phyloP scores from a whole-genome alignment of 805 yeast genomes.

The Candida chilensis region DNA sequence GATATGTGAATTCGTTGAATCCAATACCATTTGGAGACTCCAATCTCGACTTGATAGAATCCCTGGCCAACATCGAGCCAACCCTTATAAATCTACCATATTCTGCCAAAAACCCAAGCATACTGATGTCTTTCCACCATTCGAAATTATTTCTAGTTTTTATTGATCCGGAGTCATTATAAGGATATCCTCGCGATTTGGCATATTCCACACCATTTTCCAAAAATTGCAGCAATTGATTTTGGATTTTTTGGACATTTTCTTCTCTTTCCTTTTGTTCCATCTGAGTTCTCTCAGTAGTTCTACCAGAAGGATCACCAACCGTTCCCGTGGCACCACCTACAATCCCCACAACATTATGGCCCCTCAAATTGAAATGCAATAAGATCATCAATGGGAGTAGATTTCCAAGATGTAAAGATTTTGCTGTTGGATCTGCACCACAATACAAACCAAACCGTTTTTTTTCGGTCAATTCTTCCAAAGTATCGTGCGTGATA shows the following conservation, averaged over 20 bases:
- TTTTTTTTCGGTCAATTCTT: slow-evolving; percentile 10
- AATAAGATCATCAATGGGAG: slow-evolving; percentile 79
- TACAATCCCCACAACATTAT: slow-evolving; percentile 71
- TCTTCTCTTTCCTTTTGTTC: slow-evolving; percentile 36
- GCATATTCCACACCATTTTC: slow-evolving; percentile 57
- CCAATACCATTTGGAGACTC: slow-evolving; percentile 71
- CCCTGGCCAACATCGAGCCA: slow-evolving; percentile 81
- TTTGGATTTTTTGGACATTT: slow-evolving; percentile 51
- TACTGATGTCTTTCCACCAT: slow-evolving; percentile 80
- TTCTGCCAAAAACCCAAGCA: slow-evolving; percentile 69
- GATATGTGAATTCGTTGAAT: slow-evolving; percentile 91
- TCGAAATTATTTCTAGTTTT: slow-evolving; percentile 52
- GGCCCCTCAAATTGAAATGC: slow-evolving; percentile 82
- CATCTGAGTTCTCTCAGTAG: slow-evolving; percentile 61
- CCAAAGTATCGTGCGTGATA: slow-evolving; percentile 21
- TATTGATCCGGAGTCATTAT: slow-evolving; percentile 22
- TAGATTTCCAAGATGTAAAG: slow-evolving; percentile 86
- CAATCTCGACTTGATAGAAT: slow-evolving; percentile 73
- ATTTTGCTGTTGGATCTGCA: slow-evolving; percentile 90
- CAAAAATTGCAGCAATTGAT: slow-evolving; percentile 58
- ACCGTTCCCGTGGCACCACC: slow-evolving; percentile 96
- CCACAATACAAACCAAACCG: slow-evolving; percentile 75
- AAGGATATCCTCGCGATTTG: slow-evolving; percentile 30
- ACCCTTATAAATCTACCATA: slow-evolving; percentile 78
- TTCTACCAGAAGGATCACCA: slow-evolving; percentile 94